Conservation (phyloP, 2,329 filamentous ascomycete genomes). For the Paracoccidioides lutzii region DNA sequence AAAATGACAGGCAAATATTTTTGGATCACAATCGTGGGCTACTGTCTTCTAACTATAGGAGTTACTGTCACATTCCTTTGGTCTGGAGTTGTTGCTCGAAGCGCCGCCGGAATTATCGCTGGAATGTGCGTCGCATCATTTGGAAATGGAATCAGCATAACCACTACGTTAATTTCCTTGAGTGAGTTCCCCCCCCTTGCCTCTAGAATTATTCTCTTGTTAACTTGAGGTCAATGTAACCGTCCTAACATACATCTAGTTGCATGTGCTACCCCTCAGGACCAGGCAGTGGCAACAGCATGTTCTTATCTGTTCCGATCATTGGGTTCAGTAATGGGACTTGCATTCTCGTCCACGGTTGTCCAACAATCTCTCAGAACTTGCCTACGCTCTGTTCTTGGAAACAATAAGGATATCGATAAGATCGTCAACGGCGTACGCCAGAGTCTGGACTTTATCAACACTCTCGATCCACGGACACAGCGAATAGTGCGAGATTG, state of each 20-base stretch:
- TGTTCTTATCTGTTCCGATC: slow-evolving; percentile 72
- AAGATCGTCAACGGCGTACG: slow-evolving; percentile 57
- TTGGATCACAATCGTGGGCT: slow-evolving; percentile 49
- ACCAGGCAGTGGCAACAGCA: slow-evolving; percentile 63
- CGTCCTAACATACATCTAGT: slow-evolving; percentile 29
- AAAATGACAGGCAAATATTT: slow-evolving; percentile 59
- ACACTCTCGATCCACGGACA: slow-evolving; percentile 47
- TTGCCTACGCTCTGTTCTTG: slow-evolving; percentile 42
- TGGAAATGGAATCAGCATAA: slow-evolving; percentile 50
- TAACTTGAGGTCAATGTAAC: neutral
- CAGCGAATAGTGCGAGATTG: slow-evolving; percentile 50
- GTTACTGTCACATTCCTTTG: slow-evolving; percentile 45
- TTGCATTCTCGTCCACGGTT: slow-evolving; percentile 58
- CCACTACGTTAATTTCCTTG: slow-evolving; percentile 57
- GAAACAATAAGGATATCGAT: slow-evolving; percentile 45
- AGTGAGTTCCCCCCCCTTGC: slow-evolving; percentile 27
- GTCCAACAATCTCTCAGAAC: slow-evolving; percentile 55
- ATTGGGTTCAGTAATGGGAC: slow-evolving; percentile 51
- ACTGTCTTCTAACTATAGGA: slow-evolving; percentile 42
- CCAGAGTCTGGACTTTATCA: slow-evolving; percentile 57
- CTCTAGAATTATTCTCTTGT: neutral
- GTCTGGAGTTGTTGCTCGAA: slow-evolving; percentile 41
- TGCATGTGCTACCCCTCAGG: slow-evolving; percentile 52
- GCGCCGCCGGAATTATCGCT: slow-evolving; percentile 40
- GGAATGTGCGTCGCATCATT: slow-evolving; percentile 45